Evolutionary conservation across 768 basidiomycete genomes (phyloP), one percentile per base, ranked within the genome.

Genomic region (Rickenella mellea): DNA sequence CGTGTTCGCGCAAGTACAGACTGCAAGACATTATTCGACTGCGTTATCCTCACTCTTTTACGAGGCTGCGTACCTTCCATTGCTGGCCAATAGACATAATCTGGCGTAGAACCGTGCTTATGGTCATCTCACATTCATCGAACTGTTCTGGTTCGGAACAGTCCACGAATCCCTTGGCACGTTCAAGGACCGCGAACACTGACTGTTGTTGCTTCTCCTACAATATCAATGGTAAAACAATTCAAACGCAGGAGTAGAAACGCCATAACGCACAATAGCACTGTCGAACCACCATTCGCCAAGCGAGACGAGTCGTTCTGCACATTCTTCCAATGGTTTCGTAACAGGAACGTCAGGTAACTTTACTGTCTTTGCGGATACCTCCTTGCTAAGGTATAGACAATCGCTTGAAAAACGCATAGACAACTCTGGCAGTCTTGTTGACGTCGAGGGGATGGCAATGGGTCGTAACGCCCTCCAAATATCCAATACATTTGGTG

Each of bases 371-470:
- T 46, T 32, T 2, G 49, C 44, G 6, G 44, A 56, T 0, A 82
- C 56, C 50, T 82, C 73, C 17, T 62, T 59, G 24, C 68, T 68
- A 21, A 93, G 68, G 55, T 82, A 87, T 17, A 73, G 51, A 49
- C 80, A 88, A 48, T 93, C 83, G 56, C 96, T 96, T 14, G 86
- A 79, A 55, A 83, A 83, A 38, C 76, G 74, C 72, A 94, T 80
- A 1, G 72, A 66, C 21, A 67, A 60, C 15, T 74, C 75, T 8
- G 80, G 64, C 0, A 70, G 63, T 27, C 67, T 58, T 19, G 55
- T 55, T 24, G 85, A 58, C 33, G 67, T 63, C 27, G 64, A 51
- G 1, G 65, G 58, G 45, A 76, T 77, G 26, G 69, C 68, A 27
- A 84, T 69, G 10, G 88, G 88, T 55, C 85, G 78, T 20, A 96